phyloP scores from a whole-genome alignment of 306 rosid species.

The Potentilla sterilis region DNA sequence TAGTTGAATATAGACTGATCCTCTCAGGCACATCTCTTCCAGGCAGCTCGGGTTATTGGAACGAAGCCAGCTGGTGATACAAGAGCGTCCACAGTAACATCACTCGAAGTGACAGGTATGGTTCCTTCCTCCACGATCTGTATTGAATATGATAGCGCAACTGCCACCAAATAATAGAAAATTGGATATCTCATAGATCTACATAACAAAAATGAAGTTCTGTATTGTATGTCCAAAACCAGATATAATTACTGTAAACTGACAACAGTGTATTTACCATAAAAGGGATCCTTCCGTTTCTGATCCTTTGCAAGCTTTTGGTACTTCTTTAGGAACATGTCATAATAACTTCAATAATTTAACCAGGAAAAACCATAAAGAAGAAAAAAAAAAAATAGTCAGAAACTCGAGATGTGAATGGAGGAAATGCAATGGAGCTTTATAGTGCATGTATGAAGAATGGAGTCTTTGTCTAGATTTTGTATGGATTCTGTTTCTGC shows the following conservation, averaged over 20 bases:
- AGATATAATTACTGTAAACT: constrained; percentile 13
- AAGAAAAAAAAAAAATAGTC: background rate
- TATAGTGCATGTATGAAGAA: background rate
- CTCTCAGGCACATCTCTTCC: constrained; percentile 48
- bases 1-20: background rate
- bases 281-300: constrained; percentile 78
- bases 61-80: constrained; percentile 70
- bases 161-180: constrained; percentile 38
- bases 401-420: background rate
- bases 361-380: constrained; percentile 1
- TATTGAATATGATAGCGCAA: constrained; percentile 72
- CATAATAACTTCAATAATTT: constrained; percentile 57
- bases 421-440: background rate
- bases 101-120: constrained; percentile 68
- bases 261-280: constrained; percentile 45
- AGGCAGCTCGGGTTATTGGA: constrained; percentile 63
- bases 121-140: constrained; percentile 79
- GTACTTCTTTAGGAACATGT: constrained; percentile 69
- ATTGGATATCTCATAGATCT: constrained; percentile 5
- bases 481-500: too few relatives aligned
- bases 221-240: constrained; percentile 17
- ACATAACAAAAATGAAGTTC: background rate
- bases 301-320: constrained; percentile 58
- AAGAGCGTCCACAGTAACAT: constrained; percentile 72
- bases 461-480: background rate